Evolutionary conservation across 352 stramenopile genomes (phyloP), one percentile per base, ranked within the genome.

Genomic region (Thalassiosira exigua): DNA sequence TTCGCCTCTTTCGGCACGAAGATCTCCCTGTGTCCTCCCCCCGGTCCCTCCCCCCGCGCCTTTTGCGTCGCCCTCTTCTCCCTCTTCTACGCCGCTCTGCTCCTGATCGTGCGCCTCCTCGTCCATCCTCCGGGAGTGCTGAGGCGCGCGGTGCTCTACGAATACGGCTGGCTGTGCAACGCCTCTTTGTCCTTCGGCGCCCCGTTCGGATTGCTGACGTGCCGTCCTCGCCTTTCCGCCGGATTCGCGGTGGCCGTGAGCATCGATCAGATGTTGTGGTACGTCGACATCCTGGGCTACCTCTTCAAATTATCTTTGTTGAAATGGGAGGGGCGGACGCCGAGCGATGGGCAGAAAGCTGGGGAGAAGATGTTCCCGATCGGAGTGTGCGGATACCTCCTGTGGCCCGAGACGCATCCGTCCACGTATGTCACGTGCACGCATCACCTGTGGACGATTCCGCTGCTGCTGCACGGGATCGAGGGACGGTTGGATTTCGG

Each of bases 251-350:
- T 96, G 17, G 95, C 94, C 19, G 95, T 98, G 3, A 96, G 94
- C 14, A 96, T 97, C 39, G 95, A 98, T 76, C 96, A 98, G 66
- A 48, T 98, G 26, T 75, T 96, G 14, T 98, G 95, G 95, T 98
- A 96, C 69, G 87, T 97, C 11, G 95, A 97, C 84, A 82, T 91
- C 30, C 39, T 90, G 9, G 94, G 69, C 42, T 96, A 92, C 58
- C 32, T 94, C 2, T n/a, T n/a, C n/a, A n/a, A n/a, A 51, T 96
- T 54, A 93, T 81, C 22, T 4, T 21, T 67, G 32, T 46, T 41
- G 1, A 24, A 50, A 44, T n/a, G n/a, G n/a, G n/a, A n/a, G n/a
- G n/a, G n/a, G n/a, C n/a, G n/a, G n/a, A n/a, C n/a, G n/a, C n/a
- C n/a, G n/a, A n/a, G n/a, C n/a, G n/a, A n/a, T n/a, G n/a, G n/a